Evolutionary conservation across 176 grass and related monocot genomes (phyloP).

Genomic region (Triticum dicoccoides): DNA sequence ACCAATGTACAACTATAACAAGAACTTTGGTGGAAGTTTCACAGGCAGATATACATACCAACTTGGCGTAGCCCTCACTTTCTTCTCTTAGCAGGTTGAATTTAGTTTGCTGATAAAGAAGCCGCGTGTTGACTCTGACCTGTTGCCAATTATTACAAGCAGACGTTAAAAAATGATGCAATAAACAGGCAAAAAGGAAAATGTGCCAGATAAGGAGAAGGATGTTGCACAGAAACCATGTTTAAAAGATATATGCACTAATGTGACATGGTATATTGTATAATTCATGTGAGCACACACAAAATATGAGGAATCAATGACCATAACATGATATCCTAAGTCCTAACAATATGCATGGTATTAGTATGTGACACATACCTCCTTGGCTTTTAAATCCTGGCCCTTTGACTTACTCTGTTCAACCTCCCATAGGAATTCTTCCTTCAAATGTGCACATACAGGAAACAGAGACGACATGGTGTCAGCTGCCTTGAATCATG

Average conservation of each 20-base stretch:
- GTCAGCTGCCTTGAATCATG: conserved; percentile 27
- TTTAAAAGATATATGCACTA: not conserved
- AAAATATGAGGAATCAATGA: conserved; percentile 11
- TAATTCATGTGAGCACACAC: not conserved
- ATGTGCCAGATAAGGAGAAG: conserved; percentile 1
- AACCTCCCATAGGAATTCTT: conserved; percentile 97
- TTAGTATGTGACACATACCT: conserved; percentile 49
- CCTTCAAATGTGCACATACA: conserved; percentile 50
- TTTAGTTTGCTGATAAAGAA: conserved; percentile 99
- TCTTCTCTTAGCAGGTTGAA: conserved; percentile 97
- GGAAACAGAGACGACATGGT: conserved; percentile 24
- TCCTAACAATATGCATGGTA: not conserved
- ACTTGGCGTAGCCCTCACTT: conserved; percentile 96
- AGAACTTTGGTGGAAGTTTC: conserved; percentile 7
- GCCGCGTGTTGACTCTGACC: conserved; percentile 99
- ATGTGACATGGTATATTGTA: conserved; percentile 1
- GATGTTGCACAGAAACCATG: conserved; percentile 2
- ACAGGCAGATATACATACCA: conserved; percentile 57
- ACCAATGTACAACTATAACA: not conserved
- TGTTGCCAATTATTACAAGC: conserved; percentile 42
- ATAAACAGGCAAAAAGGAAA: not conserved
- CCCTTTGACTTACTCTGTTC: conserved; percentile 82
- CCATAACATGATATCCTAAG: not conserved
- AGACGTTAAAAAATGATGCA: not conserved
- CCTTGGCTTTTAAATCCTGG: conserved; percentile 90